A percentile compares a stretch with the other conserved stretches of the same genome.
Conservation (phyloP, 495 filamentous ascomycete species). For the Corynascus novoguineensis region DNA sequence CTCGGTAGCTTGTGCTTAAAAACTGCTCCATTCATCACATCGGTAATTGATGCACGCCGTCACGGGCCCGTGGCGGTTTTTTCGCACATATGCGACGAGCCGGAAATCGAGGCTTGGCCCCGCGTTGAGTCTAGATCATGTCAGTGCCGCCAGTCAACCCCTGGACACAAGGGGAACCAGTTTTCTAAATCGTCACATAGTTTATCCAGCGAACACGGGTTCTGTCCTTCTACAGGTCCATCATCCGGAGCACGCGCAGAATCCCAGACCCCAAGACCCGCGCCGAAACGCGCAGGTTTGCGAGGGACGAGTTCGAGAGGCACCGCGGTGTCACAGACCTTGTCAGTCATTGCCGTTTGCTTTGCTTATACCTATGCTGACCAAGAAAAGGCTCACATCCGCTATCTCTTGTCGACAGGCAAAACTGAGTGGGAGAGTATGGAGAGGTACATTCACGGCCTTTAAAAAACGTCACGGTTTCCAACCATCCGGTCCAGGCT, state of each 20-base stretch:
- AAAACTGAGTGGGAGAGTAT: conserved; percentile 56
- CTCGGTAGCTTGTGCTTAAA: not conserved
- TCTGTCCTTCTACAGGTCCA: conserved; percentile 53
- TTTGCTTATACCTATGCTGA: not conserved
- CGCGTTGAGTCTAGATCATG: conserved; percentile 48
- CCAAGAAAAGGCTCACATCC: conserved; percentile 41
- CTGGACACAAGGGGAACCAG: not conserved
- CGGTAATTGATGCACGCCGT: conserved; percentile 28
- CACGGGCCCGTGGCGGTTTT: conserved; percentile 21
- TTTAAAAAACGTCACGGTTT: conserved; percentile 31
- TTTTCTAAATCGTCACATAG: conserved; percentile 27
- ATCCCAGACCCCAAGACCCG: conserved; percentile 50
- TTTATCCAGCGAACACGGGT: conserved; percentile 55
- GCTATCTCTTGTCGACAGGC: conserved; percentile 52
- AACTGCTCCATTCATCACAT: not conserved
- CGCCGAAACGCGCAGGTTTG: conserved; percentile 64
- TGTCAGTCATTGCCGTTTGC: conserved; percentile 39
- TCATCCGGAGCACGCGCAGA: conserved; percentile 46
- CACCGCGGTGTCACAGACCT: conserved; percentile 65
- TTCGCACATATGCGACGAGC: conserved; percentile 41
- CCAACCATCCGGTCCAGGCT: not conserved
- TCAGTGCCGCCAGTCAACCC: conserved; percentile 23
- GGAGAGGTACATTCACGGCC: conserved; percentile 53
- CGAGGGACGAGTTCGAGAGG: conserved; percentile 69
- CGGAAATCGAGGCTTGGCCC: conserved; percentile 29